Evolutionary conservation across 225 moss, liverwort and hornwort genomes (phyloP).

Genomic region (Straminergon stramineum): DNA sequence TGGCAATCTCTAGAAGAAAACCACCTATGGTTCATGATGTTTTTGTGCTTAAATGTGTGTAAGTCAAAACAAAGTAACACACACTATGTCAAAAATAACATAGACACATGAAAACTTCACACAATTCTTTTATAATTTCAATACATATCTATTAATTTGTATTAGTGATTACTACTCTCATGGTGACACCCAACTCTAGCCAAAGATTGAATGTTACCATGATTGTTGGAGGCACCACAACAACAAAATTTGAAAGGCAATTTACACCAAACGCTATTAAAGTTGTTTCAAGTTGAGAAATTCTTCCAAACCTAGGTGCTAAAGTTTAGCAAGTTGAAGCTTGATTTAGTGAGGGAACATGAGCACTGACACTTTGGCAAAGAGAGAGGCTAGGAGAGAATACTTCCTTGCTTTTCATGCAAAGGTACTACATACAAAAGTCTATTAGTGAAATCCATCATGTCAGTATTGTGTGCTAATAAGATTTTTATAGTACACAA

Average conservation of each 20-base stretch:
- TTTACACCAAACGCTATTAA: background rate
- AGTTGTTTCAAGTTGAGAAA: background rate
- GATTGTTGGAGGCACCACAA: background rate
- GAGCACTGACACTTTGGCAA: background rate
- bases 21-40: background rate
- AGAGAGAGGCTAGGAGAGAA: background rate
- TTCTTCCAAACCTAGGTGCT: background rate
- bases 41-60: background rate
- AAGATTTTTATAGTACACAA: background rate
- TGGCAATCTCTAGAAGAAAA: background rate
- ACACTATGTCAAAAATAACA: background rate
- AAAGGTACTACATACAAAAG: background rate
- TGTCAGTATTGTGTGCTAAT: too few species aligned
- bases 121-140: background rate
- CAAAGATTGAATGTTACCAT: background rate
- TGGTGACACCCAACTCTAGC: background rate
- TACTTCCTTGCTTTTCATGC: background rate
- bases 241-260: background rate
- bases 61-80: background rate
- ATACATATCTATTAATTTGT: background rate
- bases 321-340: background rate
- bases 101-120: background rate
- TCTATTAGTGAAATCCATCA: background rate
- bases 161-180: background rate
- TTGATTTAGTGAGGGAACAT: background rate